Conservation (phyloP, 257 asterid species). For the Nyctanthes arbortristis region DNA sequence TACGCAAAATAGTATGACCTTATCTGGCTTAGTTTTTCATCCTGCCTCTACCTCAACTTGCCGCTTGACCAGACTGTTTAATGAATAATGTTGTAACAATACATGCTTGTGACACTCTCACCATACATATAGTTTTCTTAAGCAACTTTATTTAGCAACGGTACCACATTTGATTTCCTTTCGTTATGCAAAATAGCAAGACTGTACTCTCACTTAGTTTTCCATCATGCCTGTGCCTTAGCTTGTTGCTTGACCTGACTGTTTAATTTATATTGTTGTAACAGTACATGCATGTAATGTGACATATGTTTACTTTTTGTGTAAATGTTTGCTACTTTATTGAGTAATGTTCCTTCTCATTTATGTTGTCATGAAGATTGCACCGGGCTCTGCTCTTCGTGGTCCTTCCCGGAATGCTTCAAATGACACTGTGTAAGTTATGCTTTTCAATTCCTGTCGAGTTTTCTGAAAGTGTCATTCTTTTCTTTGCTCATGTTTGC, state of each 20-base stretch:
- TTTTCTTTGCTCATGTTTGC: constrained; percentile 16
- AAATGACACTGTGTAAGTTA: constrained; percentile 77
- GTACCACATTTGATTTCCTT: background rate
- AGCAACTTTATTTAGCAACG: background rate
- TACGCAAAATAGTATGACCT: background rate
- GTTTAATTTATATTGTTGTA: background rate
- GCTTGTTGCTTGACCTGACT: too few relatives aligned
- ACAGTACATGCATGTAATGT: background rate
- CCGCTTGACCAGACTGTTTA: background rate
- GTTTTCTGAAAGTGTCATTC: constrained; percentile 9
- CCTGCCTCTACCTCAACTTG: background rate
- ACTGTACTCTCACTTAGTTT: background rate
- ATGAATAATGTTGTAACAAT: background rate
- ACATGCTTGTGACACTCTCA: background rate
- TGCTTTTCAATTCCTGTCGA: constrained; percentile 17
- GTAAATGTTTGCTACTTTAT: background rate
- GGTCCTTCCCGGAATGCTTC: constrained; percentile 83
- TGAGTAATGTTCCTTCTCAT: constrained; percentile 3
- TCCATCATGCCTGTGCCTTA: background rate
- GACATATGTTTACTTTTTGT: constrained; percentile 3
- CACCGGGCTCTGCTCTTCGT: constrained; percentile 87
- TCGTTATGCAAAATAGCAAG: too few relatives aligned
- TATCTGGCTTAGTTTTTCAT: background rate
- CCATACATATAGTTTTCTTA: background rate
- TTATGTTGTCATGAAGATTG: constrained; percentile 61